Base-by-base conservation (phyloP, 1,139 yeast genomes). In the Nakaseomyces uthaithaninus region DNA sequence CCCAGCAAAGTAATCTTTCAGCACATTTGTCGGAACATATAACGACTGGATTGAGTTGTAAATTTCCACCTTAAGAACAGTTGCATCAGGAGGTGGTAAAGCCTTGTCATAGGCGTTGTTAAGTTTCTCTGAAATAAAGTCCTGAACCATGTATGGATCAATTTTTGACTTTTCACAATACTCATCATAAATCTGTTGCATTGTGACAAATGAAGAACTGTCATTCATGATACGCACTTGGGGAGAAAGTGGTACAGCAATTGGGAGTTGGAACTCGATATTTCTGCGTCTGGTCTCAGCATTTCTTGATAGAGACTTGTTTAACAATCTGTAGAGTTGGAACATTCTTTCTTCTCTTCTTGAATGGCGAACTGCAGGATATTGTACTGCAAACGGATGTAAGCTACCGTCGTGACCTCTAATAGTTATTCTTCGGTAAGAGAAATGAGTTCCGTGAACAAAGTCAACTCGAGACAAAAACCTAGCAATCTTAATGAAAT, bases 331-430 rank as follows among this genome's bases (percentile, higher is more conserved):
- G 71, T 86, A 89, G 50, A 93, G 65, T 61, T 91, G 98, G 69
- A 86, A 83, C 44, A 91, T 81, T 39, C 95, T 74, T 58, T 93
- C 99, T 60, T 93, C 99, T 43, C 98, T 77, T 57, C 98, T 82
- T 54, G 95, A 86, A 55, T 91, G 96, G 53, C 98, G 78, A 9
- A 95, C 96, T 14, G 98, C 95, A 4, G 99, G 98, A 63, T 84
- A 89, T 65, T 93, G 98, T 14, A 93, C 94, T 1, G 95, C 94
- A 69, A 91, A 93, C 35, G 91, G 77, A 62, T 91, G 95, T 43
- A 82, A 64, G 48, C 87, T 77, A 49, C 97, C 98, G 60, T 91
- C 96, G 53, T 85, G 85, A 8, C 97, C 98, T 41, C 96, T 75
- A 40, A 93, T 85, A 44, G 86, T 82, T 49, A 93, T 69, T 36